phyloP scores from a whole-genome alignment of 2,329 filamentous ascomycete genomes.

The Plenodomus biglobosus region DNA sequence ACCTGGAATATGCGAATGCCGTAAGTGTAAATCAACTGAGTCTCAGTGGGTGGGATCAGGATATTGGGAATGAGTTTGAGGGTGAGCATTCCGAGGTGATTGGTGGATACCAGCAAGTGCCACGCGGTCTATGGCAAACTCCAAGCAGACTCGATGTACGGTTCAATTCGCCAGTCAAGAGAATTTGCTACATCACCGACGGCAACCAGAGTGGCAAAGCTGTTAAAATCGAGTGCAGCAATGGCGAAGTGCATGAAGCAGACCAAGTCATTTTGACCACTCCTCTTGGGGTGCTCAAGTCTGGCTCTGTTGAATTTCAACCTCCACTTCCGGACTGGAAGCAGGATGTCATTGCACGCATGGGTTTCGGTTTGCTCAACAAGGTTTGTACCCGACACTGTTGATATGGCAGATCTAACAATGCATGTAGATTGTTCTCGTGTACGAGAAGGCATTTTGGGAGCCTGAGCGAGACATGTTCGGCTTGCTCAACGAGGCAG shows the following conservation, averaged over 20 bases:
- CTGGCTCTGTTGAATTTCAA: conserved; percentile 79
- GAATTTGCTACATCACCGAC: conserved; percentile 62
- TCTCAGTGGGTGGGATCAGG: conserved; percentile 91
- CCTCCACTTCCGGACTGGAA: conserved; percentile 91
- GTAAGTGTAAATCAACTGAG: conserved; percentile 84
- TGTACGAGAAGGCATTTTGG: conserved; percentile 91
- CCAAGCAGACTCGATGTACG: conserved; percentile 77
- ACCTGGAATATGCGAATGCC: conserved; percentile 96
- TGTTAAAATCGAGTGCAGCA: conserved; percentile 62
- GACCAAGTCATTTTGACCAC: conserved; percentile 90
- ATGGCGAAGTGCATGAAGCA: conserved; percentile 76
- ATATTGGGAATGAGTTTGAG: conserved; percentile 96
- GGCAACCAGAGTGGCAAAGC: conserved; percentile 23
- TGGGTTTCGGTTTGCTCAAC: conserved; percentile 93
- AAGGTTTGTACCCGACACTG: conserved; percentile 60
- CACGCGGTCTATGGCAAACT: conserved; percentile 78
- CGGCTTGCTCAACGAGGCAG: conserved; percentile 78
- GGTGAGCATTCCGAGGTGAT: conserved; percentile 91
- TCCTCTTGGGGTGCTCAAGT: conserved; percentile 87
- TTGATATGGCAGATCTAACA: conserved; percentile 9
- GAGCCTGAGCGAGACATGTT: conserved; percentile 89
- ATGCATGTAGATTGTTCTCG: conserved; percentile 66
- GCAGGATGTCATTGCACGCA: conserved; percentile 71
- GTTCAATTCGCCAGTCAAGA: conserved; percentile 71
- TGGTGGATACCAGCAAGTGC: conserved; percentile 90